phyloP scores from a whole-genome alignment of 164 flowering plant species.

The Saururus chinensis region DNA sequence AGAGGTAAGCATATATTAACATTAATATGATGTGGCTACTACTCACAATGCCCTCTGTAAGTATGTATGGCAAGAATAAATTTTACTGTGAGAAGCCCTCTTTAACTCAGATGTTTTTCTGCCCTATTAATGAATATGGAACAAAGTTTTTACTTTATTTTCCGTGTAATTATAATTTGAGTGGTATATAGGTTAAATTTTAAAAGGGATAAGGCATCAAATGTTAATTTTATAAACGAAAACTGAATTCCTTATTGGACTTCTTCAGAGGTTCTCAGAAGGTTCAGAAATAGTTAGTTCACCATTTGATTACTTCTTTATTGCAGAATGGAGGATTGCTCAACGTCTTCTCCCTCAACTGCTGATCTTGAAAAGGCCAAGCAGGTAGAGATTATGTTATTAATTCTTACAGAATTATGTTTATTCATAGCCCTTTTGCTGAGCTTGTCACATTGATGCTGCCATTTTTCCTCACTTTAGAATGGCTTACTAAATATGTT shows the following conservation, averaged over 20 bases:
- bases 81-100: too few relatives aligned
- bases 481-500: neutral
- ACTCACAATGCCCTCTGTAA: too few relatives aligned
- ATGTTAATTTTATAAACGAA: too few relatives aligned
- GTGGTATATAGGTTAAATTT: too few relatives aligned
- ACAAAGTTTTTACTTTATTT: too few relatives aligned
- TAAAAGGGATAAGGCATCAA: too few relatives aligned
- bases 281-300: neutral
- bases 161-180: too few relatives aligned
- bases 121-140: too few relatives aligned
- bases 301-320: neutral
- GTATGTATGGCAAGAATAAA: neutral
- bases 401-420: neutral
- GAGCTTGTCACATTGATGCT: neutral
- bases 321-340: slow-evolving; percentile 42
- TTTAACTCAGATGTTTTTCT: too few relatives aligned
- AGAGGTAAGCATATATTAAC: slow-evolving; percentile 45
- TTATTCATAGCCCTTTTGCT: neutral
- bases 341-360: slow-evolving; percentile 18
- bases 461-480: neutral
- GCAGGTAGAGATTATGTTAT: slow-evolving; percentile 35
- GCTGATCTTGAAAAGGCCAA: slow-evolving; percentile 48
- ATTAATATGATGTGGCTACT: neutral
- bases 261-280: too few relatives aligned
- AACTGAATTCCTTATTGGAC: too few relatives aligned